Evolutionary conservation across 2,329 filamentous ascomycete genomes (phyloP).

Genomic region (Colletotrichum gigasporum): DNA sequence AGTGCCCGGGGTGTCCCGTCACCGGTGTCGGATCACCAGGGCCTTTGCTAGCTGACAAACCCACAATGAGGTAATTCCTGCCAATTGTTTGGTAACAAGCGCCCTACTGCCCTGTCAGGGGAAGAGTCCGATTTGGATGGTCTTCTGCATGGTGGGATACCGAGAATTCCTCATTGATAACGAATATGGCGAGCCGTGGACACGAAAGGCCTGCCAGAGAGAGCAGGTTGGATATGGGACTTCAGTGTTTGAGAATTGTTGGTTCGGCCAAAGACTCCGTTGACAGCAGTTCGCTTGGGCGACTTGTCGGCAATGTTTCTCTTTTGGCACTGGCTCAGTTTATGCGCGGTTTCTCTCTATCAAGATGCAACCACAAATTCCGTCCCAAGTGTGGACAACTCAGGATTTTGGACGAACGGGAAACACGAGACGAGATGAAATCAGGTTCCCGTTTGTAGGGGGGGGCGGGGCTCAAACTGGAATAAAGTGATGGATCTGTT

Average conservation of each 20-base stretch:
- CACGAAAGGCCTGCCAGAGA: conserved; percentile 20
- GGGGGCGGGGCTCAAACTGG: neutral
- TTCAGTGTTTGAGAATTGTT: neutral
- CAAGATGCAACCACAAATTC: conserved; percentile 12
- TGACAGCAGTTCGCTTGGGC: neutral
- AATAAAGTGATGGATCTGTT: conserved; percentile 12
- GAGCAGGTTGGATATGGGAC: neutral
- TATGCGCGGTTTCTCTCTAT: conserved; percentile 6
- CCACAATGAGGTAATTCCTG: neutral
- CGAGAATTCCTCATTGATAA: conserved; percentile 1
- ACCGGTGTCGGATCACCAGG: neutral
- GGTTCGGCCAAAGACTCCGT: conserved; percentile 4
- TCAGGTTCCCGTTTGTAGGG: conserved; percentile 15
- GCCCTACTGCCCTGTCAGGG: conserved; percentile 1
- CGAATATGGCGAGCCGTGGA: conserved; percentile 9
- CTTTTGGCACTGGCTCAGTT: conserved; percentile 15
- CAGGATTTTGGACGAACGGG: conserved; percentile 10
- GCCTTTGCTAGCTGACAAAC: neutral
- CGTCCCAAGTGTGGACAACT: conserved; percentile 8
- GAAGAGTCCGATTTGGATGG: neutral
- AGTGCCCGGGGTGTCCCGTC: neutral
- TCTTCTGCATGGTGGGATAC: neutral
- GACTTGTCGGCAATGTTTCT: conserved; percentile 2
- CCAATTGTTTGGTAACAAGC: neutral
- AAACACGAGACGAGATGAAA: conserved; percentile 5